A percentile compares a stretch with the other conserved stretches of the same genome.
Conservation (phyloP, 192 early-diverging fungal species). For the Spinellus fusiger region DNA sequence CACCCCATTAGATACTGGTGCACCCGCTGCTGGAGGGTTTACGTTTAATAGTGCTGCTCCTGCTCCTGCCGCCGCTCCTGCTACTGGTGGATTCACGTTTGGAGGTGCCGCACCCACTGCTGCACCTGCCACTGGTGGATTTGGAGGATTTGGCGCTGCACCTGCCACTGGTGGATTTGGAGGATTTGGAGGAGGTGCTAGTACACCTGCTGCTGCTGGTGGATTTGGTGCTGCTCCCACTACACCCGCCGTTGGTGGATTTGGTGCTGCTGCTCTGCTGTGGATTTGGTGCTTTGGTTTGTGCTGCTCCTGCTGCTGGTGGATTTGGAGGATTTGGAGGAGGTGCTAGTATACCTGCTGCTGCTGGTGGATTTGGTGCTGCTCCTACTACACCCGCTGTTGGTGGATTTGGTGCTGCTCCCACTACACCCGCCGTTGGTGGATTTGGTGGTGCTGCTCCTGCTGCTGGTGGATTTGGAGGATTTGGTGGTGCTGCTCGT, state of each 20-base stretch:
- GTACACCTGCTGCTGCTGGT: background rate
- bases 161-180: slow-evolving; percentile 5
- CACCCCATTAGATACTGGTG: background rate
- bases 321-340: slow-evolving; percentile 15
- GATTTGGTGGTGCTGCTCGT: slow-evolving; percentile 10
- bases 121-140: slow-evolving; percentile 15
- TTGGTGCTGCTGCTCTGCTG: slow-evolving; percentile 6
- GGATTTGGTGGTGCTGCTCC: slow-evolving; percentile 14
- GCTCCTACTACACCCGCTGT: slow-evolving; percentile 1
- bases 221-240: slow-evolving; percentile 2
- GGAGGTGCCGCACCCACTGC: slow-evolving; percentile 22
- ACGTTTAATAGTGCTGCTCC: background rate
- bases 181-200: slow-evolving; percentile 5
- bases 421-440: background rate
- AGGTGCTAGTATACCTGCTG: background rate
- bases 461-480: slow-evolving; percentile 11
- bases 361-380: slow-evolving; percentile 1
- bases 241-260: slow-evolving; percentile 3
- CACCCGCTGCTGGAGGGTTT: background rate
- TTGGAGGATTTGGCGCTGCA: slow-evolving; percentile 20
- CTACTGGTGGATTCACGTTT: background rate
- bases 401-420: slow-evolving; percentile 3
- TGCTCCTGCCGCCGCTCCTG: background rate
- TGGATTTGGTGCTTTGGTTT: background rate
- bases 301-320: background rate